Conservation (phyloP, 177 flowering plant species). For the Vitis hybrid region DNA sequence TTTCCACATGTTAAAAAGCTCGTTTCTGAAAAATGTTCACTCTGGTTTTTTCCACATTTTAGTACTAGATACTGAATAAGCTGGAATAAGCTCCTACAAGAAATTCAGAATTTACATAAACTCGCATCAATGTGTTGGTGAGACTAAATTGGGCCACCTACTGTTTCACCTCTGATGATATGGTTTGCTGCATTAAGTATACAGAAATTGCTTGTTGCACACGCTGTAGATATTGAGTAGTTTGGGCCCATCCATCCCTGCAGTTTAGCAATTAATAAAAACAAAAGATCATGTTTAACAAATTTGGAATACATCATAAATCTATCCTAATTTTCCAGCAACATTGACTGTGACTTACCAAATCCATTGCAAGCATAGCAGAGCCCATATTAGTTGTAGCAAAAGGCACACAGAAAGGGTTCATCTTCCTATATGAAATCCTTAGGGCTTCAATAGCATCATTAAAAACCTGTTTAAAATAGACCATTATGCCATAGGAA, state of each 20-base stretch:
- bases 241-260: constrained; percentile 99
- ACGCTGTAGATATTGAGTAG: constrained; percentile 97
- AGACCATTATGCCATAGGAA: neutral
- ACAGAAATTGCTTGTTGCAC: constrained; percentile 98
- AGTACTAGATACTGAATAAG: too few relatives aligned
- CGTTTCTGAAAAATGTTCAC: too few relatives aligned
- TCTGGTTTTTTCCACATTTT: too few relatives aligned
- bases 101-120: too few relatives aligned
- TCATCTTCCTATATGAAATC: constrained; percentile 90
- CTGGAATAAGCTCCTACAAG: too few relatives aligned
- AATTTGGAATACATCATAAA: neutral
- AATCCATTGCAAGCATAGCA: constrained; percentile 98
- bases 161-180: constrained; percentile 95
- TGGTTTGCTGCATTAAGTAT: constrained; percentile 95
- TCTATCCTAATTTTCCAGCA: constrained; percentile 3
- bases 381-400: constrained; percentile 99
- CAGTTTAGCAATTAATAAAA: constrained; percentile 15
- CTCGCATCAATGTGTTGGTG: too few relatives aligned
- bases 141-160: constrained; percentile 35
- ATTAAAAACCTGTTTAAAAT: constrained; percentile 62
- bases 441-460: constrained; percentile 93
- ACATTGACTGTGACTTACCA: constrained; percentile 47
- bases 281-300: constrained; percentile 4
- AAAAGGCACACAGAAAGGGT: constrained; percentile 99
- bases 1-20: neutral